phyloP scores from a whole-genome alignment of 1,284 basidiomycete genomes.

The Cryptococcus maquisensis region DNA sequence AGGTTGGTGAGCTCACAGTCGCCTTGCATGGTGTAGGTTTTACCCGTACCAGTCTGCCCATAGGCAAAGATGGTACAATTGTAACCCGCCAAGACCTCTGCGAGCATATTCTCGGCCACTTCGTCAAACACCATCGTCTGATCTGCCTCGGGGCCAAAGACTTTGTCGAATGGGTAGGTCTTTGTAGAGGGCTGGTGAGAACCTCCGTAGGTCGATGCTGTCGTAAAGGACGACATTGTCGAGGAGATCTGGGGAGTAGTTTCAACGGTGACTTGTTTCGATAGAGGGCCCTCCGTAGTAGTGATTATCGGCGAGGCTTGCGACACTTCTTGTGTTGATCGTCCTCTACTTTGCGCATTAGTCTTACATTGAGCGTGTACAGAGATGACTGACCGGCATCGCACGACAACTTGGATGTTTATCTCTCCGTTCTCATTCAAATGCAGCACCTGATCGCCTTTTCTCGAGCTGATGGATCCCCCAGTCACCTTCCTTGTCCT shows the following conservation, averaged over 20 bases:
- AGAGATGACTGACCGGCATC: conserved; percentile 60
- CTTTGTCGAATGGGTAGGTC: conserved; percentile 86
- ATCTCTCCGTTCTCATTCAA: conserved; percentile 35
- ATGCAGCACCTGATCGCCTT: not conserved
- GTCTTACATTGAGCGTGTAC: not conserved
- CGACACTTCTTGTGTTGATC: conserved; percentile 60
- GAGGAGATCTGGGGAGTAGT: conserved; percentile 49
- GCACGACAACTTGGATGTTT: conserved; percentile 87
- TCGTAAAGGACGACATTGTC: conserved; percentile 24
- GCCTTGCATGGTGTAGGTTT: conserved; percentile 98
- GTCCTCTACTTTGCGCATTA: conserved; percentile 58
- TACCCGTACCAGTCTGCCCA: conserved; percentile 97
- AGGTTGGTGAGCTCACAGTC: conserved; percentile 70
- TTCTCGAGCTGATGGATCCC: conserved; percentile 8
- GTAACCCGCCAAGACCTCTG: conserved; percentile 90
- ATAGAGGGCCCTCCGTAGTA: conserved; percentile 65
- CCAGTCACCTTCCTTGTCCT: conserved; percentile 6
- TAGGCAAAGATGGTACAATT: conserved; percentile 99
- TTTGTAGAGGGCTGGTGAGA: conserved; percentile 53
- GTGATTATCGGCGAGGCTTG: conserved; percentile 80
- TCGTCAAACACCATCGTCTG: conserved; percentile 92
- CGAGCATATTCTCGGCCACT: conserved; percentile 86
- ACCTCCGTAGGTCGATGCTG: conserved; percentile 55
- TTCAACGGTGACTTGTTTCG: conserved; percentile 73
- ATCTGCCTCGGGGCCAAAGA: conserved; percentile 96